These are phyloP conservation scores for Debaryomyces tyrocola DNA, from an alignment of 805 yeast genomes.

Conservation along the genomic window DNA sequence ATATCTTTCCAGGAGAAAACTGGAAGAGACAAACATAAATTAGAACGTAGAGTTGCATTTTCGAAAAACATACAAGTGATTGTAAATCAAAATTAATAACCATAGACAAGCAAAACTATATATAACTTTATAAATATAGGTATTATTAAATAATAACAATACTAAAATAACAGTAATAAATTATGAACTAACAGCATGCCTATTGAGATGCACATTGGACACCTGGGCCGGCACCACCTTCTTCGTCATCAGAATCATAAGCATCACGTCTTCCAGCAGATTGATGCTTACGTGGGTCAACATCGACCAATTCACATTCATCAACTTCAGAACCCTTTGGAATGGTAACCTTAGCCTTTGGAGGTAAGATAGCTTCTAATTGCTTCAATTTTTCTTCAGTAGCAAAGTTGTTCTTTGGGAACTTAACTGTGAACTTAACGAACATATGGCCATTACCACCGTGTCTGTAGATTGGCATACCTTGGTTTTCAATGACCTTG, in stretches of 20 bases:
- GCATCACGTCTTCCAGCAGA: slow-evolving; percentile 42
- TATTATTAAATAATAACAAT: neutral
- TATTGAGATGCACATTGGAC: slow-evolving; percentile 96
- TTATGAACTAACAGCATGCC: slow-evolving; percentile 9
- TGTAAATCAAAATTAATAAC: no score
- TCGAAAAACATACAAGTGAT: no score
- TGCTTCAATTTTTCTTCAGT: slow-evolving; percentile 69
- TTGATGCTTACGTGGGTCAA: slow-evolving; percentile 63
- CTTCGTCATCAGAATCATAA: slow-evolving; percentile 46
- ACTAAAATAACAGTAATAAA: neutral
- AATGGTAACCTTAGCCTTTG: slow-evolving; percentile 59
- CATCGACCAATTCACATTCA: slow-evolving; percentile 71
- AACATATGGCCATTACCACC: slow-evolving; percentile 89
- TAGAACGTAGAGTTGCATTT: no score
- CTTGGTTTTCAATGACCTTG: slow-evolving; percentile 86
- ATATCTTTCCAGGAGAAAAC: no score
- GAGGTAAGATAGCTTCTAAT: slow-evolving; percentile 77
- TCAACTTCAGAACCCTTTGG: slow-evolving; percentile 79
- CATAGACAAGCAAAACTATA: no score
- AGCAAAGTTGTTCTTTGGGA: slow-evolving; percentile 78
- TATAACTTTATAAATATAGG: neutral
- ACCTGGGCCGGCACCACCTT: slow-evolving; percentile 58
- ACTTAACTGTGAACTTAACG: slow-evolving; percentile 81
- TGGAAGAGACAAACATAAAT: no score
- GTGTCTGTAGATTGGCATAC: slow-evolving; percentile 93